Conservation (phyloP, 169 alveolate species). For the Toxoplasma gondii region DNA sequence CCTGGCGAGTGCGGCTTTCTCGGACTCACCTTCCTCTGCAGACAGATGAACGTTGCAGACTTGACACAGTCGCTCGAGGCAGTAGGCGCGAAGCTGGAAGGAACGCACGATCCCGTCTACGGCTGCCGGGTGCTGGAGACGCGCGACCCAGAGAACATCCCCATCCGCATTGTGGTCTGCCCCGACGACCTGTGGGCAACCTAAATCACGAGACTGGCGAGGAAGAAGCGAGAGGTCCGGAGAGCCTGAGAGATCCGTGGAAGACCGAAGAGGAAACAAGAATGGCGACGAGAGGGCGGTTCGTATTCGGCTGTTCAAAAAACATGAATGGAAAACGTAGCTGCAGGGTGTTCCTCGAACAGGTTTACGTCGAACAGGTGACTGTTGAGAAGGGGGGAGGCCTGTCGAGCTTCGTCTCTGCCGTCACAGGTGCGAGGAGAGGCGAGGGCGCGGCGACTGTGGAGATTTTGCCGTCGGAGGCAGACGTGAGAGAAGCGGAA, state of each 20-base stretch:
- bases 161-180: conserved; percentile 49
- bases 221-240: background rate
- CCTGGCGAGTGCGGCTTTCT: conserved; percentile 54
- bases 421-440: too few species aligned
- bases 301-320: too few species aligned
- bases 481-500: too few species aligned
- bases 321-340: too few species aligned
- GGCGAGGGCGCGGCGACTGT: too few species aligned
- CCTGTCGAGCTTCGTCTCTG: too few species aligned
- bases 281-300: too few species aligned
- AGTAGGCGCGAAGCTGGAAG: background rate
- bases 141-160: conserved; percentile 49
- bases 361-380: too few species aligned
- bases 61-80: background rate
- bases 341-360: too few species aligned
- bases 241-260: background rate
- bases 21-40: conserved; percentile 49
- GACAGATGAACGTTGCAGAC: background rate
- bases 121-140: conserved; percentile 8
- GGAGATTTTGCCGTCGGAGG: too few species aligned
- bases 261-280: background rate
- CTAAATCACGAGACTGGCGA: background rate
- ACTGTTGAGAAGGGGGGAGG: too few species aligned
- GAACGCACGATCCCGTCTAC: conserved; percentile 20
- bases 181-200: background rate